Base-by-base conservation (phyloP, 2,329 filamentous ascomycete species). In the Tothia fuscella region DNA sequence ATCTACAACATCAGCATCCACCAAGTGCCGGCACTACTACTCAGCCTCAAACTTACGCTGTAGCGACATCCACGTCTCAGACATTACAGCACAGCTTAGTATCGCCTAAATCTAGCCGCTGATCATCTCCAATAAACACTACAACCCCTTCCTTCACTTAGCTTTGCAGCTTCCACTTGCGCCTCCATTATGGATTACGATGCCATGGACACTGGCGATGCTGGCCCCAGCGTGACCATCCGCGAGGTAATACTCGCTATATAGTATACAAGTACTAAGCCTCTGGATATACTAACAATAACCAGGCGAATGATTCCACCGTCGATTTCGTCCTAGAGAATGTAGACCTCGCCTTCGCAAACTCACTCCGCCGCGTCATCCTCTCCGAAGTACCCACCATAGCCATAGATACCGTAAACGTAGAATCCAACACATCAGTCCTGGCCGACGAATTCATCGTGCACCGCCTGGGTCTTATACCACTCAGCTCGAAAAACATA, bases 371-470 rank as follows among this genome's bases (percentile, higher is more conserved):
- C 48, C 84, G 89, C 57, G 74, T 86, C 45, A 89, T 96, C 66
- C 80, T 94, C 50, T 84, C 86, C 54, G 89, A 98, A 65, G 83
- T 98, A 46, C 88, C 89, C 9, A 95, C 86, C 19, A 79, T 96
- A 53, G 88, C 91, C 48, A 88, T 96, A 60, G 89, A 98, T 56
- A 75, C 94, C 12, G 88, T 96, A 48, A 86, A 96, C 61, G 80
- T 98, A 50, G 80, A 93, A 56, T 75, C 74, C 55, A 98, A 98
- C 69, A 93, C 82, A 44, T 93, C 88, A n/a, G 88, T 95, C 4
- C 77, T 96, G 12, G 84, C 89, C 47, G 89, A 98, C 63, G 89
- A 98, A 63, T 94, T 96, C 62, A 80, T 98, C 51, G 82, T 85
- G 37, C 89, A 96, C 63, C 82, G 89, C 34, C 74, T 98, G 12